phyloP scores from a whole-genome alignment of 2,329 filamentous ascomycete genomes.

The Xylaria sp. region DNA sequence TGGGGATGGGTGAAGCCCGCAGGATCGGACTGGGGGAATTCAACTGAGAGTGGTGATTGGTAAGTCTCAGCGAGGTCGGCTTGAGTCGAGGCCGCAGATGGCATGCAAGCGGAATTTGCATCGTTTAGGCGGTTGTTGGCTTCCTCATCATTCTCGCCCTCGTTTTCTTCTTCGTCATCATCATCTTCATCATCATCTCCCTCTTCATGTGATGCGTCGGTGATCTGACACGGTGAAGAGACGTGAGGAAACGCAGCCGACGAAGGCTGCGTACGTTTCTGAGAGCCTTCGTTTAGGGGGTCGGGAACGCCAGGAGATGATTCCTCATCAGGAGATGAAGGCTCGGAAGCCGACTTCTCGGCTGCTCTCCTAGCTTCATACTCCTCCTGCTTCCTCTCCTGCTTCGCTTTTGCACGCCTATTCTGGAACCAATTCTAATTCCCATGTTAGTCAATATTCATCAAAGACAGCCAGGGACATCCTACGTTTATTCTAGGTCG shows the following conservation, averaged over 20 bases:
- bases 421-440: constrained; percentile 76
- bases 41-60: constrained; percentile 44
- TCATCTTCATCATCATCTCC: constrained; percentile 39
- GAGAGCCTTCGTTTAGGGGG: constrained; percentile 47
- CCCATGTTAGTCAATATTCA: constrained; percentile 38
- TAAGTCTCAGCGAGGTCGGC: constrained; percentile 37
- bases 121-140: constrained; percentile 27
- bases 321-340: constrained; percentile 47
- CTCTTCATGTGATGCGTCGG: constrained; percentile 38
- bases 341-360: constrained; percentile 53
- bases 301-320: constrained; percentile 39
- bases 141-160: constrained; percentile 16
- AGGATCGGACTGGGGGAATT: constrained; percentile 38
- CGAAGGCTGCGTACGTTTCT: constrained; percentile 52
- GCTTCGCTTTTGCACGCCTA: constrained; percentile 72
- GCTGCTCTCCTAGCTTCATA: constrained; percentile 59
- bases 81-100: constrained; percentile 29
- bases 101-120: constrained; percentile 33
- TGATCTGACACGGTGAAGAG: constrained; percentile 41
- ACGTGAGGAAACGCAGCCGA: constrained; percentile 52
- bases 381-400: constrained; percentile 67
- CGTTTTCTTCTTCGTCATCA: constrained; percentile 28
- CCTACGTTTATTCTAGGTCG: constrained; percentile 71
- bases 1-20: constrained; percentile 37
- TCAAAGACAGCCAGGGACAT: constrained; percentile 38